Evolutionary conservation across 257 asterid species (phyloP), one percentile per base, ranked within the genome.

Genomic region (Przewalskia tangutica): DNA sequence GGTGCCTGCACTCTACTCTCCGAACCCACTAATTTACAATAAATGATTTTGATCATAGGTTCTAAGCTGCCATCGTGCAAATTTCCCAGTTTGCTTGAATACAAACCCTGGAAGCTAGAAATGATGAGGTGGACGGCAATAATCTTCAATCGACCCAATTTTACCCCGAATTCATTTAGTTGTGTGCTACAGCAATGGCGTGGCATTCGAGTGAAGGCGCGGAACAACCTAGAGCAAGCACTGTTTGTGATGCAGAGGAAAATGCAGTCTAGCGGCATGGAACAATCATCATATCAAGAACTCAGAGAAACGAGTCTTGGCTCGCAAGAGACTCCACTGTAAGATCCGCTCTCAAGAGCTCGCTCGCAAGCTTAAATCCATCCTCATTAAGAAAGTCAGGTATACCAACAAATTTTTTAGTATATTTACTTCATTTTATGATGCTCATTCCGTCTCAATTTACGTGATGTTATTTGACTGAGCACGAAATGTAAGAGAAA

Each of bases 271-370:
- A 90, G 95, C 71, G 98, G 98, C 27, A 93, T 88, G 20, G 97
- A 94, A 70, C 90, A 97, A 34, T 17, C 77, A 84, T 82, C 97
- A 94, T 79, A 81, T 90, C 70, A 94, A 93, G 86, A 93, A 94
- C 77, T 90, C 93, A 2, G 97, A 94, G 94, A 94, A 91, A 88
- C 91, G 97, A n/a, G 97, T 94, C 17, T 80, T 94, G 84, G 98
- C 98, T 4, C 90, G 86, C 83, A 94, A 94, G 89, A 85, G 82
- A 80, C 84, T 91, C 75, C 89, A 94, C 83, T 91, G 95, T 34
- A 94, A 88, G 88, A 71, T 94, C 85, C 94, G 89, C 8, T 80
- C 94, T 8, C 96, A 90, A 87, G 96, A 92, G 66, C 90, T 94
- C 18, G 95, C 98, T 20, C 88, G 91, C 58, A 93, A 91, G 89